These are phyloP conservation scores for Austroboletus eburneus DNA, from an alignment of 768 basidiomycete species.

Conservation along the genomic window DNA sequence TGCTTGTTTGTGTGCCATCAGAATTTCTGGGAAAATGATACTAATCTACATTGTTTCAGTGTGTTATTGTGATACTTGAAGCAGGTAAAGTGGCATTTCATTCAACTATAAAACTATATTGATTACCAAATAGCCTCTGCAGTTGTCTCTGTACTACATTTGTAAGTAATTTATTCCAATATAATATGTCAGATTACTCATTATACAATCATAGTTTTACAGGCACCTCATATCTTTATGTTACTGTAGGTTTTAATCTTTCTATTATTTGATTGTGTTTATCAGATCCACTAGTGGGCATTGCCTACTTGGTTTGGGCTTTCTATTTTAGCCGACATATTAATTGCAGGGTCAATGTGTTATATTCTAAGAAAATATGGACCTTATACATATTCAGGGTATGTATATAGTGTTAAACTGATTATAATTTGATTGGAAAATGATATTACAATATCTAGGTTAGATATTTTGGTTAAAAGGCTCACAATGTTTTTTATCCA, in stretches of 20 bases:
- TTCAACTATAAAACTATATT: background rate
- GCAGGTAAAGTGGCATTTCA: slow-evolving; percentile 9
- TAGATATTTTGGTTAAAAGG: slow-evolving; percentile 12
- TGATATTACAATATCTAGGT: slow-evolving; percentile 11
- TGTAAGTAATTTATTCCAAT: slow-evolving; percentile 10
- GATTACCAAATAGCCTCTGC: slow-evolving; percentile 16
- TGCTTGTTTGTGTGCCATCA: slow-evolving; percentile 18
- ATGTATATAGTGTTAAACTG: background rate
- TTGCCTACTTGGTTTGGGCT: slow-evolving; percentile 19
- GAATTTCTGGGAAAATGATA: background rate
- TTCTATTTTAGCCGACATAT: slow-evolving; percentile 17
- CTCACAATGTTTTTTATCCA: slow-evolving; percentile 20
- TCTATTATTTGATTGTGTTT: background rate
- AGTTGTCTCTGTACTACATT: background rate
- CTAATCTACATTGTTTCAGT: slow-evolving; percentile 8
- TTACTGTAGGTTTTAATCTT: background rate
- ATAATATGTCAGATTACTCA: background rate
- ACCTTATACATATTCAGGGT: slow-evolving; percentile 13
- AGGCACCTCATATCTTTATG: background rate
- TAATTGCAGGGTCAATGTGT: slow-evolving; percentile 20
- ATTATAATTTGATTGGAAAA: background rate
- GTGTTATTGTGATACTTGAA: slow-evolving; percentile 16
- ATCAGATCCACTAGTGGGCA: slow-evolving; percentile 15
- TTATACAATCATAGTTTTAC: background rate
- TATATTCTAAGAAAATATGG: slow-evolving; percentile 9